Conservation (phyloP, 2,329 filamentous ascomycete genomes). For the Fonsecaea monophora region DNA sequence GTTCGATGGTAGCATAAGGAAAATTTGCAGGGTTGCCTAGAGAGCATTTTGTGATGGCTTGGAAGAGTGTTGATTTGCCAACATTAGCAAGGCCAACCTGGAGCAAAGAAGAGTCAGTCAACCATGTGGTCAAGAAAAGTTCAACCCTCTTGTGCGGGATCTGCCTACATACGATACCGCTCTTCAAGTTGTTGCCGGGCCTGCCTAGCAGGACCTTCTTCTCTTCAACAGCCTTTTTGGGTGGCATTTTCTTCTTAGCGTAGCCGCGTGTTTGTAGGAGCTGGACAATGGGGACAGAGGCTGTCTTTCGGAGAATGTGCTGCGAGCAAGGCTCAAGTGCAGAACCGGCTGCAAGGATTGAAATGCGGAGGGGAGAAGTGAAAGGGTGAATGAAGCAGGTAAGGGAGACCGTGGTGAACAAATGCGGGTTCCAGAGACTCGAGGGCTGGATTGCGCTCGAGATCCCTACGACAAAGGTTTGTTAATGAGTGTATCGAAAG, state of each 20-base stretch:
- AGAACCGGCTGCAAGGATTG: constrained; percentile 71
- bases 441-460: constrained; percentile 29
- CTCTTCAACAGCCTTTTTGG: constrained; percentile 90
- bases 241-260: constrained; percentile 81
- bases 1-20: constrained; percentile 98
- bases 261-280: constrained; percentile 52
- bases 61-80: constrained; percentile 98
- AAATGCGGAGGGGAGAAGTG: constrained; percentile 62
- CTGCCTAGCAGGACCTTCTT: constrained; percentile 96
- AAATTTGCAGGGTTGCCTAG: constrained; percentile 99
- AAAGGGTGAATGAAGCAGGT: constrained; percentile 47
- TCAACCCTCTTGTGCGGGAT: constrained; percentile 7
- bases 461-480: constrained; percentile 15
- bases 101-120: constrained; percentile 21
- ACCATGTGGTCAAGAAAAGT: constrained; percentile 4
- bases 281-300: constrained; percentile 11
- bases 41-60: constrained; percentile 97
- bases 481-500: neutral
- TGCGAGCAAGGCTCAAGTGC: constrained; percentile 57
- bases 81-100: constrained; percentile 98
- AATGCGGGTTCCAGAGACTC: constrained; percentile 19
- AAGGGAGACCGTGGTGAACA: constrained; percentile 24
- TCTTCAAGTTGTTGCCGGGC: constrained; percentile 98
- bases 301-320: constrained; percentile 32
- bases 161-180: constrained; percentile 86